Evolutionary conservation across 2,329 filamentous ascomycete species (phyloP).

Genomic region (Hortaea werneckii): DNA sequence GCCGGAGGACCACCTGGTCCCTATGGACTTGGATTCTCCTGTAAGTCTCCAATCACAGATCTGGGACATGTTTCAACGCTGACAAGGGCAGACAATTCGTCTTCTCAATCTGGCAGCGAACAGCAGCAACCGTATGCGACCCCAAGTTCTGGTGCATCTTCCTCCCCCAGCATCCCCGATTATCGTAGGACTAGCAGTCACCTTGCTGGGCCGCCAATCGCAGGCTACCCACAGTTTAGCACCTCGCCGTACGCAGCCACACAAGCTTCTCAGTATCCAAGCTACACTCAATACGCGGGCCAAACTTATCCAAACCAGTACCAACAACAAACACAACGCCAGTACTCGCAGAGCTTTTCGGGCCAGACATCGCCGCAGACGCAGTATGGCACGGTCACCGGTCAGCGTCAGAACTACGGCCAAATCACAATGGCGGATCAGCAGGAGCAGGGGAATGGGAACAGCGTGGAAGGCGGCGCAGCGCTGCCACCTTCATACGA

Average conservation of each 20-base stretch:
- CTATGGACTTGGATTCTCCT: constrained; percentile 24
- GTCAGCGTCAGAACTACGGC: constrained; percentile 6
- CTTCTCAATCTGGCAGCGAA: constrained; percentile 1
- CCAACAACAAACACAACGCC: constrained; percentile 1
- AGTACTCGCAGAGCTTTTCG: neutral
- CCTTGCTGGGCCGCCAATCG: constrained; percentile 11
- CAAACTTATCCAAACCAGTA: constrained; percentile 2
- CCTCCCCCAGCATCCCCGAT: constrained; percentile 4
- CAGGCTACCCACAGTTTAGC: constrained; percentile 19
- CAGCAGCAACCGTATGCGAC: constrained; percentile 3
- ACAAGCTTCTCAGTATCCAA: constrained; percentile 10
- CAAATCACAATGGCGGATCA: constrained; percentile 2
- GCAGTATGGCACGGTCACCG: constrained; percentile 3
- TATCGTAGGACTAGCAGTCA: constrained; percentile 15
- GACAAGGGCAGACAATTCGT: constrained; percentile 11
- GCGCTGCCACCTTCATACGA: constrained; percentile 11
- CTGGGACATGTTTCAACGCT: neutral
- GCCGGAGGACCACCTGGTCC: constrained; percentile 9
- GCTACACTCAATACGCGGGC: neutral
- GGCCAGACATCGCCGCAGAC: constrained; percentile 2
- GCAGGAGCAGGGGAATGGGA: constrained; percentile 7
- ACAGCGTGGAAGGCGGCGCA: constrained; percentile 12
- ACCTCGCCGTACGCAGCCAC: constrained; percentile 11
- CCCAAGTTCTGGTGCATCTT: constrained; percentile 3
- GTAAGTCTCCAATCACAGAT: constrained; percentile 12